A percentile compares a stretch with the other conserved stretches of the same genome.
Conservation (phyloP, 1,284 basidiomycete species). For the Austroboletus niveus region DNA sequence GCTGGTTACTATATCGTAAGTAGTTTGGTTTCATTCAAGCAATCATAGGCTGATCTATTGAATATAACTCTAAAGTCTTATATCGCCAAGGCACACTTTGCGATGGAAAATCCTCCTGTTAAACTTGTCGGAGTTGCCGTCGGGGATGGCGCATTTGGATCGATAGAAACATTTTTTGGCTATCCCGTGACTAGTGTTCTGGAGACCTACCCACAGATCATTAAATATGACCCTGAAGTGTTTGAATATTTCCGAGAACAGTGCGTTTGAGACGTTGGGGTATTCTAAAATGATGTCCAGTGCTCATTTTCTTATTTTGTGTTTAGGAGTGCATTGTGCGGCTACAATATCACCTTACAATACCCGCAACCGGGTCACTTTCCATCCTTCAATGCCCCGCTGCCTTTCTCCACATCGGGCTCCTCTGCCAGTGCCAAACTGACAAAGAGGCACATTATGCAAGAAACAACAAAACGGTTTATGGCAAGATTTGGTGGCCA, state of each 20-base stretch:
- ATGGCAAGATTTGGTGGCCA: neutral
- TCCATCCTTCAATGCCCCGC: constrained; percentile 40
- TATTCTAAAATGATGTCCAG: neutral
- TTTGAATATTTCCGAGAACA: constrained; percentile 67
- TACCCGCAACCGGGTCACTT: constrained; percentile 63
- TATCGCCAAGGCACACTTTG: constrained; percentile 67
- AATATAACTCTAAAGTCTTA: constrained; percentile 48
- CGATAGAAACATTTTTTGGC: constrained; percentile 45
- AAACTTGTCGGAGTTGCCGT: constrained; percentile 63
- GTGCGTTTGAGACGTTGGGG: constrained; percentile 31
- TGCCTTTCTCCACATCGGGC: neutral
- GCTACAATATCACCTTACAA: constrained; percentile 66
- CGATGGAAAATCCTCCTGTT: constrained; percentile 57
- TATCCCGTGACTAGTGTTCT: constrained; percentile 56
- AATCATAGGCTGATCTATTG: neutral
- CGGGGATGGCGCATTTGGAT: constrained; percentile 59
- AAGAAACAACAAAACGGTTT: constrained; percentile 13
- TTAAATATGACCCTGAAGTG: constrained; percentile 51
- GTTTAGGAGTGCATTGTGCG: constrained; percentile 58
- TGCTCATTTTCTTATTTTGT: neutral
- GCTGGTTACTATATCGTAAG: constrained; percentile 62
- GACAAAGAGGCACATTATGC: constrained; percentile 10
- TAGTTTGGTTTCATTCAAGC: neutral
- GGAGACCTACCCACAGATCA: constrained; percentile 50
- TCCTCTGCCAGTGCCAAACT: constrained; percentile 13